Evolutionary conservation across 2,329 filamentous ascomycete genomes (phyloP), one percentile per base, ranked within the genome.

Genomic region (Madurella fahalii): DNA sequence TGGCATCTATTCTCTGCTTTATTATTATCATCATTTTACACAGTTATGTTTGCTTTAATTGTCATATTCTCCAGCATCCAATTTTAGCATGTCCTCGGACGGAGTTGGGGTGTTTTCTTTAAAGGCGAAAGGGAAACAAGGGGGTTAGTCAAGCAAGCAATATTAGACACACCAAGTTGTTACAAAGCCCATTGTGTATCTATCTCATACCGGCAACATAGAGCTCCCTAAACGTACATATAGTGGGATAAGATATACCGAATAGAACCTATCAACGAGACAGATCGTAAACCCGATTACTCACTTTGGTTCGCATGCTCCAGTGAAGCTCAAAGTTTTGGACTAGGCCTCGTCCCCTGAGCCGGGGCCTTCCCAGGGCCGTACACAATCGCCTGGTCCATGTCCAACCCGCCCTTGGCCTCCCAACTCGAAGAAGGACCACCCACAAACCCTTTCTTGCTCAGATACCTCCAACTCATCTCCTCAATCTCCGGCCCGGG

Each of bases 391-490:
- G 58, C 60, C 53, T 58, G 54, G 37, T 66, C 63, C 49, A 63
- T 42, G 18, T 54, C 54, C 49, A 64, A n/a, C 5, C 42, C 55
- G 37, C 48, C 53, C 37, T 44, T 39, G 7, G 40, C 54, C 12
- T 17, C 11, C 5, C 32, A 18, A 9, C 34, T 37, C 2, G 11
- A 37, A 15, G 40, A 39, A 15, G n/a, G 32, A 16, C 41, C 52
- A 9, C 12, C 56, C 17, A 52, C 18, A 45, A 70, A 64, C 2
- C 63, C 57, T 48, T 61, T 68, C 40, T 65, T 68, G 5, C 40
- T 54, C 25, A 77, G 52, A 52, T 73, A 79, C 2, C 76, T 65
- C 13, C 55, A 51, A 44, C 73, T 69, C 51, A 79, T 72, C 16
- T 74, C 73, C 15, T 63, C 62, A 0, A 71, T 66, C 4, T 71